Evolutionary conservation across 176 grass and related monocot species (phyloP), one percentile per base, ranked within the genome.

Genomic region (Cenchrus fungigraminus): DNA sequence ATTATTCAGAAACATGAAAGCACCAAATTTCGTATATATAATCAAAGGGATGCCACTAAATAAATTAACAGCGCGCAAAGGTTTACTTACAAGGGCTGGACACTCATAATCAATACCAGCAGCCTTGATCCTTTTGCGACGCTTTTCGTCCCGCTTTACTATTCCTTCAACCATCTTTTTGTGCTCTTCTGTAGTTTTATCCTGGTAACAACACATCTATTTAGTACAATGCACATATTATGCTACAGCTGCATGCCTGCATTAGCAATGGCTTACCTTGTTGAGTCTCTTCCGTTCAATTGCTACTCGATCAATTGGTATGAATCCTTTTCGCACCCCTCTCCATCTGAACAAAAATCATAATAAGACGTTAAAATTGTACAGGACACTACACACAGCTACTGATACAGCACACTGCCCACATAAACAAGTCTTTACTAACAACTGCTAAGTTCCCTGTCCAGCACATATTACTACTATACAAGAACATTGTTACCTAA

Each of bases 91-190:
- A 79, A 98, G 80, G 65, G 87, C 25, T 78, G 97, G 91, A 70
- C 97, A 95, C 81, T 94, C 90, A 14, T 94, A 94, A 55, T 95
- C 90, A 82, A 98, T 92, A 62, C 93, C 91, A 34, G 86, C 93
- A 89, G 75, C 89, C 61, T 88, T 89, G 82, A 98, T 98, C 79
- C 88, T 87, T 79, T 95, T 98, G 9, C 93, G 74, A 37, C 90
- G 81, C 52, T 91, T 94, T 62, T 95, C 89, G 46, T 98, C 89
- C 16, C 88, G 89, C 65, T 95, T 95, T 64, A 95, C 29, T 54
- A 98, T 95, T 69, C 81, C 86, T 82, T 89, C 60, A 73, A 98
- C 81, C 97, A 95, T 76, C 58, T 55, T 86, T 74, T 89, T 85
- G 84, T 98, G 90, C 76, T 91, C 89, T 81, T 83, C 84, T 46